These are phyloP conservation scores for Cyclaneusma minus DNA, from an alignment of 2,329 filamentous ascomycete genomes.

Conservation along the genomic window DNA sequence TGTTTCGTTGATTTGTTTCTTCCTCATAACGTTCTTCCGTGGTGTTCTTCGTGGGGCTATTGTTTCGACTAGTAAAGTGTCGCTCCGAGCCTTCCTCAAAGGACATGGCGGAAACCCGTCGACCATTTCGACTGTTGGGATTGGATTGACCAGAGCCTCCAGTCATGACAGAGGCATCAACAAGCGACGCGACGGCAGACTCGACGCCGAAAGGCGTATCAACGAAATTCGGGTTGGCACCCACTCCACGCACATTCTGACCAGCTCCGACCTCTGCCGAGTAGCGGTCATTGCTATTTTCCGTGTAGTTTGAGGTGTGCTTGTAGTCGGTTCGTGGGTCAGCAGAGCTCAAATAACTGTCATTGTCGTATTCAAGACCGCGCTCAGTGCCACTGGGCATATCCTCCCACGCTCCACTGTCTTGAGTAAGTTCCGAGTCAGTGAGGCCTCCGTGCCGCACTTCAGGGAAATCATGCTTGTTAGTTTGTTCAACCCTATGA, in stretches of 20 bases:
- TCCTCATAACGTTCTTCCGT: conserved; percentile 1
- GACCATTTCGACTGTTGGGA: conserved; percentile 27
- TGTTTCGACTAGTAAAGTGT: conserved; percentile 19
- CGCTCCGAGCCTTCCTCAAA: conserved; percentile 19
- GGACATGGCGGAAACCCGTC: conserved; percentile 17
- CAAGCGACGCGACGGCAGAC: conserved; percentile 76
- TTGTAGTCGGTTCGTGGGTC: conserved; percentile 40
- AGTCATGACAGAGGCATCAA: conserved; percentile 64
- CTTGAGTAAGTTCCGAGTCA: conserved; percentile 29
- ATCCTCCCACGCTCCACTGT: conserved; percentile 16
- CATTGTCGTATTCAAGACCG: conserved; percentile 35
- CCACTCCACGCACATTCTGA: conserved; percentile 55
- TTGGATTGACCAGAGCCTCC: conserved; percentile 32
- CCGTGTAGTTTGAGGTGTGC: conserved; percentile 31
- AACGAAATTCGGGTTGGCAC: conserved; percentile 62
- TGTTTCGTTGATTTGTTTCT: conserved; percentile 5
- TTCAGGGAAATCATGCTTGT: conserved; percentile 18
- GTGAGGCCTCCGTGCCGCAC: conserved; percentile 18
- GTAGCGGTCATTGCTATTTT: conserved; percentile 40
- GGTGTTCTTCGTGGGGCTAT: conserved; percentile 26
- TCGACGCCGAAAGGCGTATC: conserved; percentile 61
- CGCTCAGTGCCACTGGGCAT: conserved; percentile 18
- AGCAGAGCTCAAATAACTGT: conserved; percentile 40
- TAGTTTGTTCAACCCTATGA: conserved; percentile 8
- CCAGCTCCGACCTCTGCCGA: conserved; percentile 46